These are phyloP conservation scores for Ganoderma boninense DNA, from an alignment of 1,284 basidiomycete species.

Conservation along the genomic window DNA sequence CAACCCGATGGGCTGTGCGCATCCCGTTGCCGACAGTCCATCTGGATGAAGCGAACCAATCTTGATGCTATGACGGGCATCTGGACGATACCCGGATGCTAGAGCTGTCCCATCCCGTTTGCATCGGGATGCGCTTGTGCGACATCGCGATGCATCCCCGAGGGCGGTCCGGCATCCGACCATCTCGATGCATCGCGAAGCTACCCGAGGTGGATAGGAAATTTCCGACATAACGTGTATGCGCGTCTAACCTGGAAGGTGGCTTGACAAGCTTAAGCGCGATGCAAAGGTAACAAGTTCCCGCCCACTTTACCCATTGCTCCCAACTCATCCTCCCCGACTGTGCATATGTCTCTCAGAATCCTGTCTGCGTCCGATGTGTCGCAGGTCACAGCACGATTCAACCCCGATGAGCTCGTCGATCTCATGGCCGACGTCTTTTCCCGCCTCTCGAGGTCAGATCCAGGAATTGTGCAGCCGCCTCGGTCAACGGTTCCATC, in stretches of 20 bases:
- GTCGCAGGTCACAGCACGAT: conserved; percentile 48
- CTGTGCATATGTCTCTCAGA: conserved; percentile 52
- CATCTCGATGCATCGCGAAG: not conserved
- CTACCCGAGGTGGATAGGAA: not conserved
- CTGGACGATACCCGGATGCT: not conserved
- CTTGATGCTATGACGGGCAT: not conserved
- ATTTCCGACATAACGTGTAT: not conserved
- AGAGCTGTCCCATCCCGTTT: not conserved
- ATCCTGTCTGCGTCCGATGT: conserved; percentile 63
- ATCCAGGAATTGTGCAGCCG: conserved; percentile 48
- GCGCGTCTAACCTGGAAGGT: too few relatives aligned
- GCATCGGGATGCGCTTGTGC: not conserved
- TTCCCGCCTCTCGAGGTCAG: conserved; percentile 40
- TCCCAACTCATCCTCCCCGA: not conserved
- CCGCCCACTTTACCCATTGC: not conserved
- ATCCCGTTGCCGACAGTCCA: too few relatives aligned
- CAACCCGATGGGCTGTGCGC: too few relatives aligned
- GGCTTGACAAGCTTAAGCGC: too few relatives aligned
- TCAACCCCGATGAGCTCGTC: conserved; percentile 56
- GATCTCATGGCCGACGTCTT: conserved; percentile 64
- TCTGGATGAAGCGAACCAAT: too few relatives aligned
- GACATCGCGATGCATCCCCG: not conserved
- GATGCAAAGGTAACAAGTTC: too few relatives aligned
- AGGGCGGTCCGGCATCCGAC: conserved; percentile 1
- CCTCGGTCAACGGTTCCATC: conserved; percentile 59